These are phyloP conservation scores for Termitomyces sp. DNA, from an alignment of 768 basidiomycete genomes.

Conservation along the genomic window DNA sequence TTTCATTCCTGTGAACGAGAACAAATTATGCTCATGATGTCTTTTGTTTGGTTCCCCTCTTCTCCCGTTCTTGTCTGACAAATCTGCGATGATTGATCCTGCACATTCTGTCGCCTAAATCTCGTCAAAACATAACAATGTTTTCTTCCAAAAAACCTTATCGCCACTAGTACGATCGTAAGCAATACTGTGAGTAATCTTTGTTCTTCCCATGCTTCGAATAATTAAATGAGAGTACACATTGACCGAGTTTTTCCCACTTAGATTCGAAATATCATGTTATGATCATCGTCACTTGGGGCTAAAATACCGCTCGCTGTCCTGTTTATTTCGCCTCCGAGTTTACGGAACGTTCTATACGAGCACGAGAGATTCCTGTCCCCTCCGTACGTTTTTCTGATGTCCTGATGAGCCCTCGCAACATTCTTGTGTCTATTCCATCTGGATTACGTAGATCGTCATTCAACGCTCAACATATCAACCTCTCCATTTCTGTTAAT, in stretches of 20 bases:
- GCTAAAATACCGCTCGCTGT: background rate
- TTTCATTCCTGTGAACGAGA: constrained; percentile 16
- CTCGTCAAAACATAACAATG: background rate
- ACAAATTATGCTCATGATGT: constrained; percentile 22
- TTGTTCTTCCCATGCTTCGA: background rate
- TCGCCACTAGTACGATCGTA: constrained; percentile 51
- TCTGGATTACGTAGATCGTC: background rate
- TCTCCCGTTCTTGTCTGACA: constrained; percentile 3
- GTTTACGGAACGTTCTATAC: background rate
- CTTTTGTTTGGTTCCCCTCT: constrained; percentile 21
- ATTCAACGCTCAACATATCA: background rate
- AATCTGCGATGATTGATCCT: constrained; percentile 9
- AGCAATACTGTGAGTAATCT: constrained; percentile 62
- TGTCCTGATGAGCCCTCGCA: background rate
- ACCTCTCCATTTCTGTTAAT: background rate
- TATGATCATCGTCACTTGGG: constrained; percentile 12
- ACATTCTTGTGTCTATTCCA: background rate
- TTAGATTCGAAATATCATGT: constrained; percentile 28
- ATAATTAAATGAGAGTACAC: background rate
- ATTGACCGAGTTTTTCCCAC: background rate
- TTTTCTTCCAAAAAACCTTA: background rate
- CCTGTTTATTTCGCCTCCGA: background rate
- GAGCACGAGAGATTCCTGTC: background rate
- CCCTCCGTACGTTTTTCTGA: background rate
- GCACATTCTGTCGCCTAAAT: constrained; percentile 3